Evolutionary conservation across 192 early-diverging fungal species (phyloP), one percentile per base, ranked within the genome.

Genomic region (Backusella westeae): DNA sequence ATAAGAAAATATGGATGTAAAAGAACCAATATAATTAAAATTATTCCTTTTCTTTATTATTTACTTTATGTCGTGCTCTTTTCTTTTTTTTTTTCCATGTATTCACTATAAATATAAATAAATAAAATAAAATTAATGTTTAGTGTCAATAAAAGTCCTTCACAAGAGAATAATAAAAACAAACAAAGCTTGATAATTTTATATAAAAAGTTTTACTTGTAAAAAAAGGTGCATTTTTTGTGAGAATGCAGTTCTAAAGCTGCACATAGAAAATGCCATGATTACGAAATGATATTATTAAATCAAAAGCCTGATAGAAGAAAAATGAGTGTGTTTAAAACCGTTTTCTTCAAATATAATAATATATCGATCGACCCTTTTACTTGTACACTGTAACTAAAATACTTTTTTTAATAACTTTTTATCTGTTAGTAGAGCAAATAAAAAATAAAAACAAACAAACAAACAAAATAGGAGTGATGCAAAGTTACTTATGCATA

Each of bases 401-500:
- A 49, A 49, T 17, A 19, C 46, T 17, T 49, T 49, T 49, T 21
- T 49, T 49, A 19, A 23, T 59, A 59, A 12, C n/a, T 59, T 59
- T 53, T 23, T 26, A 23, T 59, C 23, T 44, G 12, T 26, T 59
- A 12, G 26, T 59, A 7, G 23, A 12, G 23, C 23, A 59, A 59
- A 63, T 26, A 59, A 59, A 26, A 26, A 23, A 59, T 49, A 49
- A 49, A 49, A 49, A 49, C 46, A 49, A 49, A 49, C 46, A 49
- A 49, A 49, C 46, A 49, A 49, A 49, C 46, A 49, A 49, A 49
- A 49, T 49, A 49, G 46, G 46, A 63, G 56, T 63, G 56, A 63
- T 63, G 56, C 56, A 63, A 63, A 63, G 56, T 63, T 63, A 63
- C 29, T 63, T 63, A 63, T 63, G 56, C 56, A 63, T 63, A 63